Percentiles rank a stretch among this genome's conserved stretches.
These are phyloP conservation scores for Aspergillus sp. DNA, from an alignment of 2,329 filamentous ascomycete genomes.

Conservation along the genomic window DNA sequence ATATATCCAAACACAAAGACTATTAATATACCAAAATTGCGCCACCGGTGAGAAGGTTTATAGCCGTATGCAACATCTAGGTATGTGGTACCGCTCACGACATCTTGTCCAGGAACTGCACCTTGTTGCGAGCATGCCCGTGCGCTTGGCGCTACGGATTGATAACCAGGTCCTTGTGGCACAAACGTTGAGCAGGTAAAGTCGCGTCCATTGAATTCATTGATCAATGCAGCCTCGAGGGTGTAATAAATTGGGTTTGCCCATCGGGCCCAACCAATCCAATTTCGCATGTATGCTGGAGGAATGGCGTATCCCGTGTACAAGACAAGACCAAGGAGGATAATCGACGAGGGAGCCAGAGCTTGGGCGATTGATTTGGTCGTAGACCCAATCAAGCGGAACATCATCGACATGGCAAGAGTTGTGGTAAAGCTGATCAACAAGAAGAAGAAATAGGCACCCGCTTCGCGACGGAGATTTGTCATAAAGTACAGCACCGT, in stretches of 20 bases:
- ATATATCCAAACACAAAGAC: constrained; percentile 58
- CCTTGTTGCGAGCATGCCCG: constrained; percentile 56
- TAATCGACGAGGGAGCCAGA: constrained; percentile 49
- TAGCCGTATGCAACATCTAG: constrained; percentile 51
- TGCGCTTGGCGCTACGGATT: constrained; percentile 21
- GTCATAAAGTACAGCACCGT: constrained; percentile 80
- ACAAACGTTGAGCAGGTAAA: constrained; percentile 43
- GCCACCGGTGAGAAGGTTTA: constrained; percentile 59
- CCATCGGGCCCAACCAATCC: constrained; percentile 79
- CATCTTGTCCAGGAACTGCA: constrained; percentile 32
- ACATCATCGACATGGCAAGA: constrained; percentile 77
- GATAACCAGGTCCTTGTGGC: constrained; percentile 7
- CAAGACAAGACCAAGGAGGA: constrained; percentile 41
- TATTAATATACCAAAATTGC: constrained; percentile 64
- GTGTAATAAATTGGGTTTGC: constrained; percentile 72
- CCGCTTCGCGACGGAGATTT: constrained; percentile 65
- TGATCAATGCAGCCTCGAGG: constrained; percentile 74
- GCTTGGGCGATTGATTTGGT: constrained; percentile 60
- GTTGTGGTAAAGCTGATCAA: constrained; percentile 68
- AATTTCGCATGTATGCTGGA: constrained; percentile 60
- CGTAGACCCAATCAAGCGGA: constrained; percentile 70
- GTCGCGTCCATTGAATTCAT: constrained; percentile 65
- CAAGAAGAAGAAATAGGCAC: constrained; percentile 78
- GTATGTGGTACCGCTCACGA: constrained; percentile 50
- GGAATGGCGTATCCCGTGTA: constrained; percentile 45